Conservation (phyloP, 202 grass and related monocot species). For the Zoysia matrella region DNA sequence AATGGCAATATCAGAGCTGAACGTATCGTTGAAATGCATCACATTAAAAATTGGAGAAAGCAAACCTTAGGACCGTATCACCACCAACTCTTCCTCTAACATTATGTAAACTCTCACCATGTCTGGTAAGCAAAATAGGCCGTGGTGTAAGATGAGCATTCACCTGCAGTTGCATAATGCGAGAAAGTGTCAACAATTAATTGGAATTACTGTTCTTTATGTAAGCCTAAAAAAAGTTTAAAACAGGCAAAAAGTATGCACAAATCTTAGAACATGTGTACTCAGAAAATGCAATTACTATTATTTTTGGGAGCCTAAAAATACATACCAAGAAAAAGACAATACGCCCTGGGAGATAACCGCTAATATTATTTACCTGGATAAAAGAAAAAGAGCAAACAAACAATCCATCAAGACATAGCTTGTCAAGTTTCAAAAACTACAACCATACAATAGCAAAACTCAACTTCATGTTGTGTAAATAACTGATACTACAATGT, state of each 20-base stretch:
- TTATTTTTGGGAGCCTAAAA: slow-evolving; percentile 16
- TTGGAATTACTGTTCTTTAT: not conserved
- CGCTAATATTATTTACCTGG: slow-evolving; percentile 98
- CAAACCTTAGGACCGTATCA: slow-evolving; percentile 90
- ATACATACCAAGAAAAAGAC: slow-evolving; percentile 95
- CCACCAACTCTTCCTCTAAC: slow-evolving; percentile 96
- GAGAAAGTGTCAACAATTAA: slow-evolving; percentile 32
- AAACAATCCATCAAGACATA: slow-evolving; percentile 29
- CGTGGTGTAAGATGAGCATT: slow-evolving; percentile 94
- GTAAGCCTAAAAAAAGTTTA: slow-evolving; percentile 8
- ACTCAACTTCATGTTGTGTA: slow-evolving; percentile 7
- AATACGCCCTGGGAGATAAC: slow-evolving; percentile 97
- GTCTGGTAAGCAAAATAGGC: slow-evolving; percentile 95
- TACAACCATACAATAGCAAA: slow-evolving; percentile 23
- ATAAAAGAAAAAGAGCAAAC: slow-evolving; percentile 35
- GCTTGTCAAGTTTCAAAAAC: slow-evolving; percentile 19
- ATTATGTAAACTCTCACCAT: slow-evolving; percentile 97
- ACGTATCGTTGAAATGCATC: slow-evolving; percentile 24
- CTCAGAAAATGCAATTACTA: slow-evolving; percentile 19
- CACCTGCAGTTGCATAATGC: slow-evolving; percentile 68
- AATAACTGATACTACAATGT: slow-evolving; percentile 20
- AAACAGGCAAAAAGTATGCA: slow-evolving; percentile 3
- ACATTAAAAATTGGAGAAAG: slow-evolving; percentile 43
- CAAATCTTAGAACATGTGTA: slow-evolving; percentile 10
- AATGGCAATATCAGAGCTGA: slow-evolving; percentile 29